phyloP scores from a whole-genome alignment of 495 filamentous ascomycete species.

The Annulohypoxylon maeteangense region DNA sequence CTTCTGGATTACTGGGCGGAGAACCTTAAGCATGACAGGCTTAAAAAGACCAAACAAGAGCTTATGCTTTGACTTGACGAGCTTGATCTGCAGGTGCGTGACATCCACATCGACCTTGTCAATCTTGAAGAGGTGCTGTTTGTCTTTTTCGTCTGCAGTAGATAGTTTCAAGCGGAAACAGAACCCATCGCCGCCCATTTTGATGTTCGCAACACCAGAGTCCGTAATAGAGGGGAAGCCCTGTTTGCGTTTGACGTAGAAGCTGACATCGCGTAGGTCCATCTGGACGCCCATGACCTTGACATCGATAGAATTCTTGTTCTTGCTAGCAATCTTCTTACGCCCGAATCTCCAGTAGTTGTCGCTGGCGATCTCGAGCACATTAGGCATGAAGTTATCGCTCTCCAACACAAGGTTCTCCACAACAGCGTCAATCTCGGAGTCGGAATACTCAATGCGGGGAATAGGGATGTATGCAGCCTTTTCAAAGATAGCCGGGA shows the following conservation, averaged over 20 bases:
- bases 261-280: slow-evolving; percentile 88
- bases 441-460: slow-evolving; percentile 91
- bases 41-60: slow-evolving; percentile 87
- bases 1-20: slow-evolving; percentile 86
- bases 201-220: slow-evolving; percentile 88
- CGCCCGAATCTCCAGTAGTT: slow-evolving; percentile 97
- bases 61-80: slow-evolving; percentile 96
- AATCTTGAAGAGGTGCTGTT: slow-evolving; percentile 89
- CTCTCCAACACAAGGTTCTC: slow-evolving; percentile 96
- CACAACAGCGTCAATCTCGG: slow-evolving; percentile 83
- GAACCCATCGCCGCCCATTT: slow-evolving; percentile 87
- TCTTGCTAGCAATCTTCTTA: slow-evolving; percentile 77
- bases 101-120: slow-evolving; percentile 87
- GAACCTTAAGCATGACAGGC: slow-evolving; percentile 82
- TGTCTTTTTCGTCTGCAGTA: slow-evolving; percentile 79
- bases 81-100: slow-evolving; percentile 86
- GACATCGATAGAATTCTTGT: slow-evolving; percentile 83
- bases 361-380: slow-evolving; percentile 88
- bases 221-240: slow-evolving; percentile 94
- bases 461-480: slow-evolving; percentile 93
- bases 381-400: slow-evolving; percentile 96
- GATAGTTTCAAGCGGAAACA: slow-evolving; percentile 92
- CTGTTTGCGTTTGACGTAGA: slow-evolving; percentile 95
- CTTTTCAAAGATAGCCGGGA: slow-evolving; percentile 86
- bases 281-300: slow-evolving; percentile 90